Evolutionary conservation across 306 rosid species (phyloP).

Genomic region (Castanea crenata): DNA sequence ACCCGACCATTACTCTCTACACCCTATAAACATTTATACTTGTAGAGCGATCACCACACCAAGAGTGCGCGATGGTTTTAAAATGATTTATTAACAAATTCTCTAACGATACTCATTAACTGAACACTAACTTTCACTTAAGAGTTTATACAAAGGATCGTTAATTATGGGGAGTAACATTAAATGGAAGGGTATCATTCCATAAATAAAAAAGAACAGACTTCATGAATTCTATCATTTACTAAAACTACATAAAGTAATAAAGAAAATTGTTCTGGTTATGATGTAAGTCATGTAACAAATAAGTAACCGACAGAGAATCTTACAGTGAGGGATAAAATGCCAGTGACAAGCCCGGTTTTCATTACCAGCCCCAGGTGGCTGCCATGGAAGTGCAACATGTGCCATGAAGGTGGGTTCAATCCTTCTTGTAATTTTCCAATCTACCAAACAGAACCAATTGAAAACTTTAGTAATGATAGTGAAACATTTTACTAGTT

Average conservation of each 20-base stretch:
- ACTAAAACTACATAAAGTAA: too few species aligned
- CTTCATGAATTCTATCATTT: too few species aligned
- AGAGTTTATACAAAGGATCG: too few species aligned
- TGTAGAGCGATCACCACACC: too few species aligned
- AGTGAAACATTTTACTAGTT: not conserved
- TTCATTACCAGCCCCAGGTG: conserved; percentile 63
- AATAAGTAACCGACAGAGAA: not conserved
- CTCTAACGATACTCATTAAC: too few species aligned
- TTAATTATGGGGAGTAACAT: not conserved
- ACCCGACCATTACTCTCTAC: too few species aligned
- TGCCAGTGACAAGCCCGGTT: conserved; percentile 86
- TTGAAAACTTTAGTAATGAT: conserved; percentile 3
- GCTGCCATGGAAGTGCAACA: conserved; percentile 57
- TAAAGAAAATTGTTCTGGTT: too few species aligned
- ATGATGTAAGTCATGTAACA: too few species aligned
- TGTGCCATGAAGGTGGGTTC: conserved; percentile 84
- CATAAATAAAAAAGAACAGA: not conserved
- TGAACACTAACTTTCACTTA: too few species aligned
- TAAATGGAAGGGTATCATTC: not conserved
- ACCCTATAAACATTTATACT: too few species aligned
- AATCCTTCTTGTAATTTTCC: conserved; percentile 81
- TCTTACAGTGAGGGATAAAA: conserved; percentile 89
- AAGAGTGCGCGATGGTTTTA: too few species aligned
- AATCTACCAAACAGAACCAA: conserved; percentile 48
- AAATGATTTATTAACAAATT: too few species aligned